phyloP scores from a whole-genome alignment of 305 asterid genomes.

The Euphrasia arctica region DNA sequence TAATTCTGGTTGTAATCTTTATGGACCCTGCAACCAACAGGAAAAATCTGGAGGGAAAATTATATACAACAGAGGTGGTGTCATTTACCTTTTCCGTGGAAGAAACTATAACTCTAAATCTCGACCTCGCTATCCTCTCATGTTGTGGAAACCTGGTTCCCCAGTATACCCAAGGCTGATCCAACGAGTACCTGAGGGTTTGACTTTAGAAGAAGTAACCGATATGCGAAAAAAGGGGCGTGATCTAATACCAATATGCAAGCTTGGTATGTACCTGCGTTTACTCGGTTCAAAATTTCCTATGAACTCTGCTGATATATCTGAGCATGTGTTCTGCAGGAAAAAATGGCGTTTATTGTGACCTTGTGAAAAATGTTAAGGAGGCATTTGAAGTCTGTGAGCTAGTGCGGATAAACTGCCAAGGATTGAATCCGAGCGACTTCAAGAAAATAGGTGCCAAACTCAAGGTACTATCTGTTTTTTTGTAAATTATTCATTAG shows the following conservation, averaged over 20 bases:
- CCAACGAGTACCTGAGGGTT: conserved; percentile 65
- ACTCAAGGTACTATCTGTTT: conserved; percentile 53
- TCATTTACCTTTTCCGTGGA: conserved; percentile 81
- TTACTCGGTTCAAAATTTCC: conserved; percentile 17
- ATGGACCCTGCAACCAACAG: conserved; percentile 36
- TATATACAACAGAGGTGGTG: conserved; percentile 69
- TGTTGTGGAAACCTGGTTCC: conserved; percentile 86
- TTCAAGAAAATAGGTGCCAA: conserved; percentile 86
- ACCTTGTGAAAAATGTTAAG: conserved; percentile 64
- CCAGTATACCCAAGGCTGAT: conserved; percentile 89
- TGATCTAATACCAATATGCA: conserved; percentile 68
- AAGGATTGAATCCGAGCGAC: conserved; percentile 86
- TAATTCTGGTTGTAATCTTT: conserved; percentile 7
- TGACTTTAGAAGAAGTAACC: conserved; percentile 76
- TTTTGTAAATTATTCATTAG: conserved; percentile 10
- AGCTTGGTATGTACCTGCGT: conserved; percentile 55
- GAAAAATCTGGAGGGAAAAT: conserved; percentile 90
- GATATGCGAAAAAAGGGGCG: conserved; percentile 81
- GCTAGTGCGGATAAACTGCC: conserved; percentile 74
- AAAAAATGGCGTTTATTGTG: conserved; percentile 76
- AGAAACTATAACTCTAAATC: conserved; percentile 77
- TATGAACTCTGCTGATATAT: conserved; percentile 22
- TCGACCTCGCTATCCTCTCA: conserved; percentile 75
- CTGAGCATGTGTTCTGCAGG: conserved; percentile 48
- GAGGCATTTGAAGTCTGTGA: conserved; percentile 97